Base-by-base conservation (phyloP, 139 green algal species). In the Chlorella sp. region DNA sequence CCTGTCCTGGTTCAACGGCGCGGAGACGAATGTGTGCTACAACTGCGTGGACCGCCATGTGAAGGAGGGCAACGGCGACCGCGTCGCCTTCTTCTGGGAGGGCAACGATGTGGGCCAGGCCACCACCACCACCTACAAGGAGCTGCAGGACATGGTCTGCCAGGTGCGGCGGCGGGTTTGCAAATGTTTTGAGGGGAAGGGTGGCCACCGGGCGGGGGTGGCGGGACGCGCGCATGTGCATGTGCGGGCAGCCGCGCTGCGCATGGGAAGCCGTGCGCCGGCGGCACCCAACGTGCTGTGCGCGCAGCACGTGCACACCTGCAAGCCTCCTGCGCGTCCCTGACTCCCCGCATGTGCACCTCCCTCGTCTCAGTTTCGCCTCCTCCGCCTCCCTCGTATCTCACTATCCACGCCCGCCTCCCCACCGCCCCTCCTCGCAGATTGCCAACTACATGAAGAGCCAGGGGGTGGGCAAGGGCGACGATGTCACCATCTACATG, bases 401-500 rank as follows among this genome's bases (percentile, higher is more conserved):
- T n/a, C 44, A 51, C 44, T 9, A 6, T 16, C 44, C 44, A 9
- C 44, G 44, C 7, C 71, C 39, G 38, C 71, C 41, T 12, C 30
- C 21, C 51, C 7, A 20, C 30, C 44, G 2, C 47, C 18, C 34
- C 34, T 21, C n/a, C 67, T 51, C 28, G 51, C 80, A 85, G 83
- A 28, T 76, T 76, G 95, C 96, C 85, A 99, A 99, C 86, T 98
- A 92, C 82, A 89, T 99, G 80, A 94, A 94, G 60, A 89, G 83
- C 34, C 74, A 91, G 55, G 96, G 96, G 41, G 91, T 99, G 18
- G 90, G 92, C 75, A 94, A 95, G 86, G 97, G 97, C 23, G 94
- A 98, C 83, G 89, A 87, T 12, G 97, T 99, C 30, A 94, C 93
- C 67, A 94, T 99, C 81, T 99, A 99, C 93, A 94, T 99, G 91